Percentiles rank a stretch among this genome's conserved stretches.
These are phyloP conservation scores for Prunus kanzakura DNA, from an alignment of 306 rosid genomes.

Conservation along the genomic window DNA sequence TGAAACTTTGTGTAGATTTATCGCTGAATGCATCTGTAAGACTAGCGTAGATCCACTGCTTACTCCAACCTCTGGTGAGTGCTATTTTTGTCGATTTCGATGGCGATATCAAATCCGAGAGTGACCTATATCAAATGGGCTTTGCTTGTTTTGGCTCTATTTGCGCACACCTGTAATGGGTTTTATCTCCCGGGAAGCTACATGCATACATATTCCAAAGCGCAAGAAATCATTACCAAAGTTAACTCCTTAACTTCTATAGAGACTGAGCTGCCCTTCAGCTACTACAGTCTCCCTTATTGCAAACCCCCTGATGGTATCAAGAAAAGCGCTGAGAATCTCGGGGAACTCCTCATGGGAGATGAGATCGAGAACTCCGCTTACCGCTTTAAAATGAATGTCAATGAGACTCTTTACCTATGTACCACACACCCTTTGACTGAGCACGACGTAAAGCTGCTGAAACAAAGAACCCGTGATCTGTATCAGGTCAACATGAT, in stretches of 20 bases:
- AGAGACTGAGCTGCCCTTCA: conserved; percentile 91
- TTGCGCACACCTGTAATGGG: conserved; percentile 42
- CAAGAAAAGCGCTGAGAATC: conserved; percentile 93
- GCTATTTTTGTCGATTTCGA: conserved; percentile 22
- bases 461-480: conserved; percentile 89
- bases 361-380: conserved; percentile 90
- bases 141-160: conserved; percentile 28
- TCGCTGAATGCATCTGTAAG: conserved; percentile 28
- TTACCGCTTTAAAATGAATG: conserved; percentile 69
- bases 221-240: conserved; percentile 55
- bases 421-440: conserved; percentile 61
- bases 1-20: conserved; percentile 40
- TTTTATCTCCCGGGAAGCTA: conserved; percentile 95
- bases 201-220: conserved; percentile 75
- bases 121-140: conserved; percentile 31
- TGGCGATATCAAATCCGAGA: conserved; percentile 43
- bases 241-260: conserved; percentile 95
- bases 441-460: conserved; percentile 71
- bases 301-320: conserved; percentile 56
- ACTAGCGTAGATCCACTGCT: conserved; percentile 29
- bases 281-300: conserved; percentile 87
- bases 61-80: conserved; percentile 11
- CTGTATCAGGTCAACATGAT: conserved; percentile 94
- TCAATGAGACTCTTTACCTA: conserved; percentile 64
- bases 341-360: conserved; percentile 89